Evolutionary conservation across 306 rosid species (phyloP), one percentile per base, ranked within the genome.

Genomic region (Medicago arabica): DNA sequence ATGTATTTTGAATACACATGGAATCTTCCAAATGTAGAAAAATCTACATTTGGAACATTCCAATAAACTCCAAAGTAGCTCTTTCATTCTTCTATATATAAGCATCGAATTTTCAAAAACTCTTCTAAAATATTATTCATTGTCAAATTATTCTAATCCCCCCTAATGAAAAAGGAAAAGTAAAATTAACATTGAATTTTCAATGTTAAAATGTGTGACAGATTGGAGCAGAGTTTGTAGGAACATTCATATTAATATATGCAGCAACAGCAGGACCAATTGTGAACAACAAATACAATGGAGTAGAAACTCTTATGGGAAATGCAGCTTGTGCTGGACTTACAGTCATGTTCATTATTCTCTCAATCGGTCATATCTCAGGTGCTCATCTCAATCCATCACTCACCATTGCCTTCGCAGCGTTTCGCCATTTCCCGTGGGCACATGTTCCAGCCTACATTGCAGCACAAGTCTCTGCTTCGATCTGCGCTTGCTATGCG

Each of bases 221-320:
- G 98, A 9, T 94, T 4, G 97, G 97, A 83, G 97, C 98, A 58
- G 98, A 94, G 87, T 94, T 94, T 57, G 97, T 94, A 70, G 98
- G 98, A 4, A 94, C 98, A 0, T 94, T 94, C 88, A 81, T 94
- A 59, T 39, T 94, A 67, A 94, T 94, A 86, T 94, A 88, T 59
- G 91, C 81, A 10, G 97, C 98, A 25, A 79, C 97, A 1, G 98
- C 98, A 2, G 98, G 93, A 15, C 98, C 98, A 0, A 94, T 94
- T 16, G 87, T 94, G 73, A 94, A 94, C 95, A 83, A 88, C 74
- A 94, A 94, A 82, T 94, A 92, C 90, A 10, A 67, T 5, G 97
- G 96, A 69, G 90, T 79, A 0, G 98, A 88, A 79, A 46, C 82
- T 0, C 80, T 92, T 9, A 81, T 92, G 5, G 98, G 98, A 6